Conservation (phyloP, 2,329 filamentous ascomycete species). For the Stagonosporopsis vannaccii region DNA sequence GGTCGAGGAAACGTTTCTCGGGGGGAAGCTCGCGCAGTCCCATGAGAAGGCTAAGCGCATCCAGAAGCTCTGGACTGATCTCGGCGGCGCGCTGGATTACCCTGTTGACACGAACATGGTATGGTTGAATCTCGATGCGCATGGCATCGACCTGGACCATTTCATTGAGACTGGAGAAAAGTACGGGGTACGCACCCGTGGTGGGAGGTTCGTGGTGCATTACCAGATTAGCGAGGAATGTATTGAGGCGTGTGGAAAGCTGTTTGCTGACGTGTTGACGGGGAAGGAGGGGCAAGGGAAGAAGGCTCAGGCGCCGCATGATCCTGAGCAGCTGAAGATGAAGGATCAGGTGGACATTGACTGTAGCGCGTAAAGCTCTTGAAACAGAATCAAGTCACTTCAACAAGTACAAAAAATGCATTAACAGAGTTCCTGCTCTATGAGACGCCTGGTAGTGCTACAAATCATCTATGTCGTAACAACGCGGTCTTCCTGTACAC, state of each 20-base stretch:
- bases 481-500: background rate
- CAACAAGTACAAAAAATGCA: no score
- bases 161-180: conserved; percentile 64
- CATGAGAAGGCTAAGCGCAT: conserved; percentile 71
- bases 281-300: conserved; percentile 30
- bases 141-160: conserved; percentile 61
- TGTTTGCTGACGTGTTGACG: conserved; percentile 35
- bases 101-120: conserved; percentile 92
- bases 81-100: conserved; percentile 72
- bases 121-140: conserved; percentile 76
- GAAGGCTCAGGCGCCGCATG: conserved; percentile 29
- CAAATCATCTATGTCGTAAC: background rate
- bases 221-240: conserved; percentile 76
- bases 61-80: conserved; percentile 69
- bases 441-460: background rate
- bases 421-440: no score
- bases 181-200: conserved; percentile 64
- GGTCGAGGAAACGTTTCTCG: conserved; percentile 79
- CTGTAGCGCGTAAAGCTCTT: background rate
- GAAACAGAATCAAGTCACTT: no score
- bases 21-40: conserved; percentile 66
- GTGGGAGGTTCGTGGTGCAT: conserved; percentile 71
- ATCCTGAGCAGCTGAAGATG: conserved; percentile 37
- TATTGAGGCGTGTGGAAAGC: conserved; percentile 47
- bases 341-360: conserved; percentile 31